Conservation (phyloP, 164 flowering plant species). For the Stephania japonica region DNA sequence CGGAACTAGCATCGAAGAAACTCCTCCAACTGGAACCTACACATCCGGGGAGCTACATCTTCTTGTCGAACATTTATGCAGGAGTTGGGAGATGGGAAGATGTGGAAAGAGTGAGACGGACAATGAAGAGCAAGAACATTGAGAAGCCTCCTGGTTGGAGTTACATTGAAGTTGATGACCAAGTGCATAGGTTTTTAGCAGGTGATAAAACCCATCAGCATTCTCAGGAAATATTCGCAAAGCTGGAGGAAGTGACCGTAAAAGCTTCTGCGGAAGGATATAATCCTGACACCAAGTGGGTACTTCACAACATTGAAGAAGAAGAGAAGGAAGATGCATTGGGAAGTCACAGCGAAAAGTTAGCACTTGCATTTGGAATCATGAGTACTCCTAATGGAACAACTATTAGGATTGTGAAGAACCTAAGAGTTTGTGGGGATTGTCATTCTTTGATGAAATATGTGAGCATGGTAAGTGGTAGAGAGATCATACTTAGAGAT, state of each 20-base stretch:
- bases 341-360: slow-evolving; percentile 36
- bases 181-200: slow-evolving; percentile 35
- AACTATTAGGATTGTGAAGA: slow-evolving; percentile 13
- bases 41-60: slow-evolving; percentile 43
- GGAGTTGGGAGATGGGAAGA: slow-evolving; percentile 24
- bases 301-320: slow-evolving; percentile 46
- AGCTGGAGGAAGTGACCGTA: slow-evolving; percentile 32
- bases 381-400: slow-evolving; percentile 27
- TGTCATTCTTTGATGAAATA: slow-evolving; percentile 31
- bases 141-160: slow-evolving; percentile 49
- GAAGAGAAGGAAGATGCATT: slow-evolving; percentile 54
- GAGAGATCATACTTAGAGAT: slow-evolving; percentile 49
- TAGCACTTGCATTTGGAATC: slow-evolving; percentile 34
- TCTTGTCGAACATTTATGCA: slow-evolving; percentile 44
- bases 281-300: slow-evolving; percentile 41
- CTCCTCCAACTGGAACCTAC: slow-evolving; percentile 41
- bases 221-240: slow-evolving; percentile 24
- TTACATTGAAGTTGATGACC: slow-evolving; percentile 37
- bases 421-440: slow-evolving; percentile 11
- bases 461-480: slow-evolving; percentile 26
- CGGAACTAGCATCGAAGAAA: slow-evolving; percentile 34
- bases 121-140: slow-evolving; percentile 31
- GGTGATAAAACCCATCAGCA: slow-evolving; percentile 29
- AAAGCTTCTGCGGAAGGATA: slow-evolving; percentile 32
- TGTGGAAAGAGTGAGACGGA: slow-evolving; percentile 35